phyloP scores from a whole-genome alignment of 345 rosid species.

The Populus simonii region DNA sequence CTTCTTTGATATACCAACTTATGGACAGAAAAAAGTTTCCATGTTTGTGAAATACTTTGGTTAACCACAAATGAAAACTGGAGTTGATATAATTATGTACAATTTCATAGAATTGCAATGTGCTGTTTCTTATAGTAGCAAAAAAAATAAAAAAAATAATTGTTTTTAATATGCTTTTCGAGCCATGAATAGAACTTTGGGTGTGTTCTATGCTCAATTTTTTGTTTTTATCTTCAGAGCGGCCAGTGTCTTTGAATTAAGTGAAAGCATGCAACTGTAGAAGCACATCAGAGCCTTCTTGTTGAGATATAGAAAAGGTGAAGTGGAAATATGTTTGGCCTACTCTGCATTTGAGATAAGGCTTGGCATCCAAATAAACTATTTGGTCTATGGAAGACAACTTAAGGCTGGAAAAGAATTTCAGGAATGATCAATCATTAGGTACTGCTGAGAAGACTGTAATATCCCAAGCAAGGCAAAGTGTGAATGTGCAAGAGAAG shows the following conservation, averaged over 20 bases:
- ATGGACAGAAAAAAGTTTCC: not conserved
- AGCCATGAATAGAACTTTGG: not conserved
- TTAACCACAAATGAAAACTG: not conserved
- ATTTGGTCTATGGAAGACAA: constrained; percentile 40
- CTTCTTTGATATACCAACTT: not conserved
- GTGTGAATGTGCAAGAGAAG: constrained; percentile 34
- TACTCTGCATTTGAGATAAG: constrained; percentile 3
- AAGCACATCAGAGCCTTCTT: not conserved
- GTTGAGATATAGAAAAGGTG: not conserved
- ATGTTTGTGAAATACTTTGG: not conserved
- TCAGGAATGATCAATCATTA: constrained; percentile 27
- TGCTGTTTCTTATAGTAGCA: not conserved
- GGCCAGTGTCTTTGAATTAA: constrained; percentile 1
- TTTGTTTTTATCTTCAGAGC: constrained; percentile 12
- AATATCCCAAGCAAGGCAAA: constrained; percentile 25
- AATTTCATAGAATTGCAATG: not conserved
- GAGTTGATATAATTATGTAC: not conserved
- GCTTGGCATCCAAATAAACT: constrained; percentile 7
- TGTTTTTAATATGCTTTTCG: not conserved
- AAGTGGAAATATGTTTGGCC: not conserved
- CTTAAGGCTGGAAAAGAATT: constrained; percentile 34
- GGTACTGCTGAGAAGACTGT: constrained; percentile 29
- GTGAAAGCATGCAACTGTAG: constrained; percentile 18
- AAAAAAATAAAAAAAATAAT: not conserved
- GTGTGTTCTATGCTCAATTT: not conserved